phyloP scores from a whole-genome alignment of 2,329 filamentous ascomycete species.

The Ustilaginoidea virens region DNA sequence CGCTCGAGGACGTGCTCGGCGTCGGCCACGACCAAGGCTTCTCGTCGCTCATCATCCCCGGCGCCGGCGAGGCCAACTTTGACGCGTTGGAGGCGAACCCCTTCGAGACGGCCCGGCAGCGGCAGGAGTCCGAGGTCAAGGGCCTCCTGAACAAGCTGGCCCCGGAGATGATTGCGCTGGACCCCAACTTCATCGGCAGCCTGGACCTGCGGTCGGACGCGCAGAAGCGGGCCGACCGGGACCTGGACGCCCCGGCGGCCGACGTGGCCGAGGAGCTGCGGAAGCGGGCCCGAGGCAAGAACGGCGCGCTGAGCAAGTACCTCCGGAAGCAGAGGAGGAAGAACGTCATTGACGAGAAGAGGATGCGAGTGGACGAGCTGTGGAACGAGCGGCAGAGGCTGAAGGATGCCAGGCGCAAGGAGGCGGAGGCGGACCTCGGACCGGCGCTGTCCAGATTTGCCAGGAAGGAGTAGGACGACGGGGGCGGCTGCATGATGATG shows the following conservation, averaged over 20 bases:
- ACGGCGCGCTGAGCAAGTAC: constrained; percentile 75
- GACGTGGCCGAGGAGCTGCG: constrained; percentile 45
- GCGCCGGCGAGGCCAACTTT: constrained; percentile 93
- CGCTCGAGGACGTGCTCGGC: constrained; percentile 85
- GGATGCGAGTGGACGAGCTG: constrained; percentile 70
- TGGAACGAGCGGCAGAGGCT: constrained; percentile 57
- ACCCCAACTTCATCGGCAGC: constrained; percentile 82
- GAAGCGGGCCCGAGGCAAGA: constrained; percentile 78
- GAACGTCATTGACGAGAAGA: constrained; percentile 95
- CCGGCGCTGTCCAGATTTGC: constrained; percentile 79
- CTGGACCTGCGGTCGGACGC: constrained; percentile 69
- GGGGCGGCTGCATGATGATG: constrained; percentile 8
- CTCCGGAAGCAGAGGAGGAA: constrained; percentile 80
- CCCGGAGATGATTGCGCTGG: constrained; percentile 91
- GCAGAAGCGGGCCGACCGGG: constrained; percentile 60
- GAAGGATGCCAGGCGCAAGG: constrained; percentile 44
- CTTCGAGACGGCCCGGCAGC: constrained; percentile 83
- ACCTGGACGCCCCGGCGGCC: constrained; percentile 55
- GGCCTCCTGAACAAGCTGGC: constrained; percentile 83
- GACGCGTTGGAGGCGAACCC: constrained; percentile 90
- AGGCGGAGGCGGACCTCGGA: constrained; percentile 60
- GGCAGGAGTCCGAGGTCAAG: constrained; percentile 85
- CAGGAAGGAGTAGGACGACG: constrained; percentile 39
- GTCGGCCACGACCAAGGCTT: constrained; percentile 76
- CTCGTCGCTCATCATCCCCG: constrained; percentile 77